Evolutionary conservation across 2,329 filamentous ascomycete genomes (phyloP), one percentile per base, ranked within the genome.

Genomic region (Alternaria arborescens): DNA sequence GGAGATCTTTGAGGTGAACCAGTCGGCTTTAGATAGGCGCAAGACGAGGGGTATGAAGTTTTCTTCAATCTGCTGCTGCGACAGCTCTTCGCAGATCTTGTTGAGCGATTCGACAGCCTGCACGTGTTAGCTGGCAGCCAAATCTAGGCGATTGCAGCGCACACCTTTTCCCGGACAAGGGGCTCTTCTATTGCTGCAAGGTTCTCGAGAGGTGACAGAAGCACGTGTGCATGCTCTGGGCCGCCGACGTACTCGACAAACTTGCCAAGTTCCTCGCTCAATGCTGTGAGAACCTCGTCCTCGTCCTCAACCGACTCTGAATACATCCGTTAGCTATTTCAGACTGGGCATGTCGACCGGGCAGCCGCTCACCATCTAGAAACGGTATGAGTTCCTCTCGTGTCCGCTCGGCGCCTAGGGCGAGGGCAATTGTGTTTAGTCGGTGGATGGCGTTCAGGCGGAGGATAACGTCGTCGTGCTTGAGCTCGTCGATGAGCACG

Each of bases 1-100:
- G 32, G 95, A 99, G 68, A 99, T 95, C 84, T 98, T 99, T 68
- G 95, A 98, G 59, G 95, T 99, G 82, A 99, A 99, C 95, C 95
- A 99, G 83, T 99, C 95, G 82, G 95, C 95, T 87, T 98, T 99
- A 68, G 95, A 96, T 64, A 99, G 91, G 77, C 95, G 93, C 76
- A 97, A 88, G 61, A 94, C 94, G 76, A 99, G 90, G 64, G 95
- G 95, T 71, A 99, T 94, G 83, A 98, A 98, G 82, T 94, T 92
- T 75, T 97, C 92, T 85, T 99, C 95, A 77, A 98, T 90, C 84
- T 99, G 95, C 80, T 93, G 87, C 72, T 93, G 84, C 52, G 93
- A 97, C 57, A 99, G 87, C 79, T 97, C 89, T 77, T 89, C 88
- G 87, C 95, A 98, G 80, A 99, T 98, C 85, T 97, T 99, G 88